Conservation (phyloP, 2,329 filamentous ascomycete species). For the Verticillium nubilum region DNA sequence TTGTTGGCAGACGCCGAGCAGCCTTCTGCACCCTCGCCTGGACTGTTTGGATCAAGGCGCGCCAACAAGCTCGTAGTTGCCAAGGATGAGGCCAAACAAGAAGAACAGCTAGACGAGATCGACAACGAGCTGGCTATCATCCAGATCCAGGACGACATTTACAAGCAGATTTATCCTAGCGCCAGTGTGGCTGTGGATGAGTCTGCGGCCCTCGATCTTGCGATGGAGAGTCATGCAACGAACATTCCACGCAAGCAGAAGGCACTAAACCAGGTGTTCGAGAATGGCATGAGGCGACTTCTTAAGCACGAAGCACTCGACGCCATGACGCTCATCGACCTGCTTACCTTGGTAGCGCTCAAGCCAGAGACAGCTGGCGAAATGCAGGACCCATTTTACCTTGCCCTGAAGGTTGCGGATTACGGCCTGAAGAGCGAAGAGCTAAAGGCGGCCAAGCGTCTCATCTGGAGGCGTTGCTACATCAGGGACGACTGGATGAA, state of each 20-base stretch:
- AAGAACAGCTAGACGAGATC: conserved; percentile 44
- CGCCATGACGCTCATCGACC: conserved; percentile 59
- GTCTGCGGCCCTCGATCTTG: conserved; percentile 70
- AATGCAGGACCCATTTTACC: conserved; percentile 65
- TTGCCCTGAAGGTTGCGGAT: conserved; percentile 60
- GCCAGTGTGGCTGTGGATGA: conserved; percentile 72
- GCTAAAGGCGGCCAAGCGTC: conserved; percentile 50
- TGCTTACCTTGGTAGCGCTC: conserved; percentile 68
- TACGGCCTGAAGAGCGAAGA: conserved; percentile 49
- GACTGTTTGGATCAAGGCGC: conserved; percentile 19
- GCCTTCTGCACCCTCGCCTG: conserved; percentile 12
- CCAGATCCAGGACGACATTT: conserved; percentile 73
- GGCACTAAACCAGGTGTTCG: conserved; percentile 66
- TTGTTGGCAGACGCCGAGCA: conserved; percentile 57
- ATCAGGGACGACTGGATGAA: conserved; percentile 79
- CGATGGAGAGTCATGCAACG: conserved; percentile 60
- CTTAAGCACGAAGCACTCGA: conserved; percentile 69
- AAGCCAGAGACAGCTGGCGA: conserved; percentile 42
- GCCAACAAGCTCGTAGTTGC: conserved; percentile 29
- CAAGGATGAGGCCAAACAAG: conserved; percentile 27
- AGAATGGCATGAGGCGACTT: conserved; percentile 63
- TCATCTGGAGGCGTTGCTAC: conserved; percentile 84
- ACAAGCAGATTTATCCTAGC: conserved; percentile 62
- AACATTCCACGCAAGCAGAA: conserved; percentile 53
- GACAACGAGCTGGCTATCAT: conserved; percentile 64